Conservation (phyloP, 1,284 basidiomycete genomes). For the Trichosporon sp. region DNA sequence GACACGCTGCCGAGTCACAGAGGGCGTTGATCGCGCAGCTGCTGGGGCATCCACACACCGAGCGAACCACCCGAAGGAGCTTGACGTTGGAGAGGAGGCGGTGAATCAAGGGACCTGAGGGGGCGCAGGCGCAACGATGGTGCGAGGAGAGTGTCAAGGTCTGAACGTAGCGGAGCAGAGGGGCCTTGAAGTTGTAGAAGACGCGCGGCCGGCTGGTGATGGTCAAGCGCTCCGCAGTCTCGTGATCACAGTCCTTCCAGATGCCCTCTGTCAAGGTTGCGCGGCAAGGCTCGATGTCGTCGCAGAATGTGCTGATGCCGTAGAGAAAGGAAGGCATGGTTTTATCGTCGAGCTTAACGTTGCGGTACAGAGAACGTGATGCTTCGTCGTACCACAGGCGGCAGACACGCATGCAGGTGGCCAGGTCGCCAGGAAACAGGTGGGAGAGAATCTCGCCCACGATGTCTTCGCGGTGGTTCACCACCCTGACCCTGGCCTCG, state of each 20-base stretch:
- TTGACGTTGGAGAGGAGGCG: conserved; percentile 9
- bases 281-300: conserved; percentile 6
- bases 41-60: background rate
- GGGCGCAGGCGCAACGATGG: conserved; percentile 19
- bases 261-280: background rate
- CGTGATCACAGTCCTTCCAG: conserved; percentile 14
- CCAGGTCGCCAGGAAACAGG: background rate
- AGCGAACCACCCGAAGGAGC: conserved; percentile 16
- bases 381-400: conserved; percentile 10
- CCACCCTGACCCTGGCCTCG: background rate
- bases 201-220: background rate
- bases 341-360: background rate
- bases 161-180: conserved; percentile 17
- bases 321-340: conserved; percentile 9
- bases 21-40: conserved; percentile 12
- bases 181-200: conserved; percentile 19
- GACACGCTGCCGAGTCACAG: conserved; percentile 9
- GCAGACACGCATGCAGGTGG: conserved; percentile 7
- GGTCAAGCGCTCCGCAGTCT: background rate
- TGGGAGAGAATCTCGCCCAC: conserved; percentile 10
- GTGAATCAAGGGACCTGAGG: background rate
- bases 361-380: background rate
- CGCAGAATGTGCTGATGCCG: background rate
- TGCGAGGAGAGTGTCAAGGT: conserved; percentile 18
- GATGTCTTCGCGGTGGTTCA: background rate